Base-by-base conservation (phyloP, 2,329 filamentous ascomycete genomes). In the Raffaelea arxii region DNA sequence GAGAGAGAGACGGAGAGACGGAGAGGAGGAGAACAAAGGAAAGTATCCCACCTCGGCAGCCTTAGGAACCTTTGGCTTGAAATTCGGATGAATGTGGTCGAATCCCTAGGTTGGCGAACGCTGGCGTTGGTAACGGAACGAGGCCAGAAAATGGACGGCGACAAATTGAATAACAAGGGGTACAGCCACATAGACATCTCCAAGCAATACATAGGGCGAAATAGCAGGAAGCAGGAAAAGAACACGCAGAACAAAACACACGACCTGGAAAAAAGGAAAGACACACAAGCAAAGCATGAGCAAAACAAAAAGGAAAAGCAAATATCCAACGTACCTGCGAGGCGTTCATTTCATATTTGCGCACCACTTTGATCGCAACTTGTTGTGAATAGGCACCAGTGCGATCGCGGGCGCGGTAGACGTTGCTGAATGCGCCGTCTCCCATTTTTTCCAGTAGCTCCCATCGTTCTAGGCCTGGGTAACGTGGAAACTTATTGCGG, bases 311-410 rank as follows among this genome's bases (percentile, higher is more conserved):
- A 18, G 45, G 23, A 19, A 43, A 21, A 25, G n/a, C 6, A 25
- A 35, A 37, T 2, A 37, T 6, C 35, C 19, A 59, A 84, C 89
- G 78, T 78, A 98, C 92, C 88, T 97, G 92, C 73, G 84, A 89
- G 55, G 83, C 90, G 69, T 95, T 97, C 87, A 98, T 96, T 69
- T 98, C 92, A 64, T 88, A 97, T 70, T 97, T 97, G 61, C 92
- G 85, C 53, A 98, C 92, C 44, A 98, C 92, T 67, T 98, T 98
- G 75, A 98, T 97, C 56, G 91, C 92, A 27, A 92, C 89, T 62
- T 97, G 84, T 54, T 78, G 80, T 52, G 78, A 77, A 14, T 48
- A 42, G 52, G 82, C 72, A 36, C 86, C 84, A 6, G 80, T 75
- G 40, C 69, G 63, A 63, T 98, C 92, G 55, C 75, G 78, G 32